Evolutionary conservation across 2,329 filamentous ascomycete species (phyloP), one percentile per base, ranked within the genome.

Genomic region (Pseudocercospora musae): DNA sequence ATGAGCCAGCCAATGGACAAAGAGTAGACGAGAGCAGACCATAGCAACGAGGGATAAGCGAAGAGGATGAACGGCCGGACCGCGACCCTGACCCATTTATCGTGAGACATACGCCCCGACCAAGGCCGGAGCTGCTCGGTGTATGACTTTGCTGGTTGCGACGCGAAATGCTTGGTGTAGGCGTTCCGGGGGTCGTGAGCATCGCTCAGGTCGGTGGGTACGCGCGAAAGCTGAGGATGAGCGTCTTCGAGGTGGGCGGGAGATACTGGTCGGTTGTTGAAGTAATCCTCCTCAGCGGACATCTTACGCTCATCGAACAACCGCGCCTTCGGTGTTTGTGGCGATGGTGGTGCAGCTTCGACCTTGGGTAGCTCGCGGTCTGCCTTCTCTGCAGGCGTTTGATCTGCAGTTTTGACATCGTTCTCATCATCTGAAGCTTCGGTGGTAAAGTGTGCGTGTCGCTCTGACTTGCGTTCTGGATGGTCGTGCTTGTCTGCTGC

Each of bases 1-100:
- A 98, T 97, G 27, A 98, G 83, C 95, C 94, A 98, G 40, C 94
- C 94, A 6, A 98, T 85, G 0, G 92, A 95, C 69, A 95, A 88
- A 0, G 92, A 82, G 74, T 98, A 98, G 3, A 96, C 86, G 0
- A 90, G 81, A 0, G 92, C 81, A 5, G 91, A 94, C 94, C 93
- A 98, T 8, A 97, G 83, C 1, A 98, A 90, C 0, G 90, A 86
- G 0, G 95, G 95, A 72, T 98, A 97, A 0, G 89, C 85, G 70
- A 89, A 96, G 0, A 98, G 83, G 52, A 97, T 86, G 64, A 98
- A 91, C 0, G 94, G 95, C 0, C 94, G 85, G 4, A 89, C 48
- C 59, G 89, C 88, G 18, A 91, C 91, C 63, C 87, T 89, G 73
- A 89, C 76, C 92, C 93, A 98, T 9, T 81, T 89, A 71, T 96